Evolutionary conservation across 257 asterid species (phyloP).

Genomic region (Capsicum rhomboideum): DNA sequence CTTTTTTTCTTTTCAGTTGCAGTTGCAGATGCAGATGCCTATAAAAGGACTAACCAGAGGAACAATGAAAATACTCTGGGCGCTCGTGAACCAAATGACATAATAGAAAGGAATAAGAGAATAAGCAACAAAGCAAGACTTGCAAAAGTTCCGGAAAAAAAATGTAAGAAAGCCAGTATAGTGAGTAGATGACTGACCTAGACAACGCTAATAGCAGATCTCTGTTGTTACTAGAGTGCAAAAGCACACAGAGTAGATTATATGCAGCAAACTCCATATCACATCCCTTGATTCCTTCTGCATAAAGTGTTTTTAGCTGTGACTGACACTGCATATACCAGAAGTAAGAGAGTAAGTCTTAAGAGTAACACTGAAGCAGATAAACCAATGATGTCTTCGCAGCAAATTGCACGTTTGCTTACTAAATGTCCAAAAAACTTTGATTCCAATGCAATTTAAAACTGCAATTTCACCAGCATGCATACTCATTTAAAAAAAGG

Average conservation of each 20-base stretch:
- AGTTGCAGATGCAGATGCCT: background rate
- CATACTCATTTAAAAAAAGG: background rate
- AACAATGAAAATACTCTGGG: background rate
- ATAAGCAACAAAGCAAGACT: background rate
- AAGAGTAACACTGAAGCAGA: background rate
- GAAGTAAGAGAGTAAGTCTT: slow-evolving; percentile 11
- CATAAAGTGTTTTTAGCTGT: slow-evolving; percentile 84
- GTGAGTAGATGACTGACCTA: slow-evolving; percentile 47
- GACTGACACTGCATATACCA: slow-evolving; percentile 86
- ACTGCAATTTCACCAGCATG: background rate
- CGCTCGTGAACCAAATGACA: background rate
- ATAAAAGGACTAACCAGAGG: background rate
- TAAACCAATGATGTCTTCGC: background rate
- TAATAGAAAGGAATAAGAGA: background rate
- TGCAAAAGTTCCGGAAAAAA: background rate
- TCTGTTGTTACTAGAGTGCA: slow-evolving; percentile 85
- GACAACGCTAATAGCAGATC: slow-evolving; percentile 96
- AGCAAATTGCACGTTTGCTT: background rate
- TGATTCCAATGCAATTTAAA: background rate
- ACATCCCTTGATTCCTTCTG: slow-evolving; percentile 90
- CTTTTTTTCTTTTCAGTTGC: background rate
- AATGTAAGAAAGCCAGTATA: background rate
- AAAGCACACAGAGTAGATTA: slow-evolving; percentile 78
- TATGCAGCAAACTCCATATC: slow-evolving; percentile 92
- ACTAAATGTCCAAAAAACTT: background rate